phyloP scores from a whole-genome alignment of 805 yeast genomes.

The Scheffersomyces ergatensis region DNA sequence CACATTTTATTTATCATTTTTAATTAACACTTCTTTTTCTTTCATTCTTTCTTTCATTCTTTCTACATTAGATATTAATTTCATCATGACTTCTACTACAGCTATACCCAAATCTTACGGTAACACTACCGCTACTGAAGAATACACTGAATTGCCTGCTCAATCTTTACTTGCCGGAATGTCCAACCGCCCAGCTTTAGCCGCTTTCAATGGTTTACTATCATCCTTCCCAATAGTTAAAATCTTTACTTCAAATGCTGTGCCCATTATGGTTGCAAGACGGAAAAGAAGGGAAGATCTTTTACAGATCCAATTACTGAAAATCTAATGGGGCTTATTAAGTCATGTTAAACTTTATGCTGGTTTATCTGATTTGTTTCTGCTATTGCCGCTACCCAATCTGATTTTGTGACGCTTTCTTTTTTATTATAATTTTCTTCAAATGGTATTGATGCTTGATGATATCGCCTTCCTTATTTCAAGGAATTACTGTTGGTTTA shows the following conservation, averaged over 20 bases:
- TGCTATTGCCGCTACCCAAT: no score
- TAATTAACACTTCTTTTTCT: background rate
- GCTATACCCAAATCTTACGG: background rate
- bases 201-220: slow-evolving; percentile 55
- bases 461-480: no score
- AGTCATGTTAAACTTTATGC: no score
- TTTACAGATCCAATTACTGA: background rate
- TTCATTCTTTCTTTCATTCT: background rate
- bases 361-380: no score
- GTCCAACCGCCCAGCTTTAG: slow-evolving; percentile 52
- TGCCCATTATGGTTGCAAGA: slow-evolving; percentile 53
- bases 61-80: background rate
- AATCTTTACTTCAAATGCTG: slow-evolving; percentile 58
- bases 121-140: background rate
- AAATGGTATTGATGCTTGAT: no score
- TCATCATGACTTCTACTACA: background rate
- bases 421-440: no score
- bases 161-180: slow-evolving; percentile 53
- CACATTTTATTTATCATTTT: background rate
- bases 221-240: slow-evolving; percentile 60
- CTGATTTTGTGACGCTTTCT: no score
- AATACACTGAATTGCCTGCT: slow-evolving; percentile 25
- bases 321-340: background rate
- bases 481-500: no score
- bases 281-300: slow-evolving; percentile 17